phyloP scores from a whole-genome alignment of 2,329 filamentous ascomycete species.

The Arthroderma uncinatum region DNA sequence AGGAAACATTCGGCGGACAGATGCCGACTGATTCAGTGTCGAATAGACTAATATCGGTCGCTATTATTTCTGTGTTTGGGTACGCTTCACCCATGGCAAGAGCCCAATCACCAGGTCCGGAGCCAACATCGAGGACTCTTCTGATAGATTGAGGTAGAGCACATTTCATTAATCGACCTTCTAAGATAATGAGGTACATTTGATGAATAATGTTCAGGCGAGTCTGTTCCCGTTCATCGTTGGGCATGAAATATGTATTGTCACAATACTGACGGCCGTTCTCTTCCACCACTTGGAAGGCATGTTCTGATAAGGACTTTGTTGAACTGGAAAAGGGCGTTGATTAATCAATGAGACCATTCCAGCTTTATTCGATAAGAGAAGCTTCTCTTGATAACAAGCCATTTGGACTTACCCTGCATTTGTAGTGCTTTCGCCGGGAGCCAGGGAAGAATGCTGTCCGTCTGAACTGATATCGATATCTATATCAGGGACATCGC shows the following conservation, averaged over 20 bases:
- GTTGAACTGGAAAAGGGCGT: constrained; percentile 23
- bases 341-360: background rate
- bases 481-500: background rate
- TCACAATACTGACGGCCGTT: constrained; percentile 53
- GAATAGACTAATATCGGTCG: constrained; percentile 34
- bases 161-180: constrained; percentile 25
- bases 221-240: constrained; percentile 54
- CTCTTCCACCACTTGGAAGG: constrained; percentile 47
- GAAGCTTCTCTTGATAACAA: background rate
- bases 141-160: constrained; percentile 21
- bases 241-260: constrained; percentile 53
- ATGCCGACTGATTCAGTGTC: constrained; percentile 30
- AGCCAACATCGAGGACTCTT: constrained; percentile 36
- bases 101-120: constrained; percentile 32
- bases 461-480: constrained; percentile 1
- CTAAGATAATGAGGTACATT: constrained; percentile 43
- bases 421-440: background rate
- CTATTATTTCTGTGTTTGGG: constrained; percentile 39
- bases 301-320: constrained; percentile 24
- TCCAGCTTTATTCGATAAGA: background rate
- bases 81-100: constrained; percentile 19
- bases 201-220: constrained; percentile 53
- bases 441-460: background rate
- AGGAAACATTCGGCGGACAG: constrained; percentile 33
- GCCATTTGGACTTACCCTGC: background rate